Percentiles rank a stretch among this genome's conserved stretches.
Evolutionary conservation across 2,329 filamentous ascomycete genomes (phyloP).

Genomic region (Colletotrichum paranaense): DNA sequence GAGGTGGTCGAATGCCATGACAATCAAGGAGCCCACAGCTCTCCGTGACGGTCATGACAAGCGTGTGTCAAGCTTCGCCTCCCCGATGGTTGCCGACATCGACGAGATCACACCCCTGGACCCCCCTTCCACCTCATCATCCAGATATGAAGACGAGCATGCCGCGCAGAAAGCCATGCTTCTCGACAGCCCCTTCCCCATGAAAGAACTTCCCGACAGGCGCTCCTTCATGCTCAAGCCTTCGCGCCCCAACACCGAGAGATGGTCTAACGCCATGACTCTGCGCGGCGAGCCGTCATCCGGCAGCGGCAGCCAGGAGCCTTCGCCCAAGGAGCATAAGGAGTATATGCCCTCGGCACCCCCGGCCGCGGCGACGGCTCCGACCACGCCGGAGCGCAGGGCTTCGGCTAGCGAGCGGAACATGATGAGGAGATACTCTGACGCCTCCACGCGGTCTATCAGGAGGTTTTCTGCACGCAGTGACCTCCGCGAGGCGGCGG

Average conservation of each 20-base stretch:
- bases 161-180: conserved; percentile 19
- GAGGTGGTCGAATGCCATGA: conserved; percentile 29
- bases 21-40: conserved; percentile 13
- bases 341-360: not conserved
- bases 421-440: conserved; percentile 27
- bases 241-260: conserved; percentile 17
- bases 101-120: conserved; percentile 25
- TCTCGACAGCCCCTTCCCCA: conserved; percentile 23
- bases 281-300: conserved; percentile 17
- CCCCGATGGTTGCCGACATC: conserved; percentile 25
- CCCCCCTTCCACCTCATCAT: conserved; percentile 6
- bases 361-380: conserved; percentile 17
- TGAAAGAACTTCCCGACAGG: conserved; percentile 21
- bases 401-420: conserved; percentile 14
- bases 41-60: conserved; percentile 23
- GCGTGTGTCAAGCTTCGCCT: conserved; percentile 26
- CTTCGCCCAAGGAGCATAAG: not conserved
- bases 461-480: conserved; percentile 31
- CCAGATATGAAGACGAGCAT: conserved; percentile 22
- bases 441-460: conserved; percentile 25
- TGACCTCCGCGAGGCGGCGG: conserved; percentile 28
- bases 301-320: conserved; percentile 11
- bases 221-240: conserved; percentile 32
- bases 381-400: conserved; percentile 20
- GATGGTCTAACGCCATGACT: conserved; percentile 31